Conservation (phyloP, 768 basidiomycete genomes). For the Pulveroboletus sp. region DNA sequence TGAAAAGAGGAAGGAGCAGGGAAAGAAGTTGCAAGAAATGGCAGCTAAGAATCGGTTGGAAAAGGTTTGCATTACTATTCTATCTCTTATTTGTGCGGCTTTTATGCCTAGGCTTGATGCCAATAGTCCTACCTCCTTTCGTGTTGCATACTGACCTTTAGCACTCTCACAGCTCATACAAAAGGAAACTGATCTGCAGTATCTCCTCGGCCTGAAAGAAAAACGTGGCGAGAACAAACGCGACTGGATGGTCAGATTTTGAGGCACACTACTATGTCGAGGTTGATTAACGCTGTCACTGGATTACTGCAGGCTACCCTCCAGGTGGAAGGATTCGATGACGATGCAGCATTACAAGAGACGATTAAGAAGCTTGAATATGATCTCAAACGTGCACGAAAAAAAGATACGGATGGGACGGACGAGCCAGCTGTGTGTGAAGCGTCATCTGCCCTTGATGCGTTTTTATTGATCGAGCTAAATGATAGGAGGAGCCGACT, state of each 20-base stretch:
- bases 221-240: slow-evolving; percentile 54
- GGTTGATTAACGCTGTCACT: background rate
- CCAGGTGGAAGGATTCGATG: slow-evolving; percentile 65
- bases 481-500: slow-evolving; percentile 64
- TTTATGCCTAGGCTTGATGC: too few relatives aligned
- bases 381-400: slow-evolving; percentile 69
- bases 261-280: background rate
- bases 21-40: slow-evolving; percentile 83
- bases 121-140: background rate
- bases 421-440: slow-evolving; percentile 52
- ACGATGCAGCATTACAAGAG: slow-evolving; percentile 74
- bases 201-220: slow-evolving; percentile 61
- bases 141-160: background rate
- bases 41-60: slow-evolving; percentile 81
- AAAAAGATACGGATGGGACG: slow-evolving; percentile 73
- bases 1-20: slow-evolving; percentile 83
- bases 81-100: background rate
- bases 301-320: slow-evolving; percentile 45
- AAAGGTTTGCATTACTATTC: slow-evolving; percentile 49
- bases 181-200: slow-evolving; percentile 72
- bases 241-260: slow-evolving; percentile 64
- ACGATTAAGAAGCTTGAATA: slow-evolving; percentile 82
- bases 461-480: background rate
- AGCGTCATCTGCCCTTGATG: background rate
- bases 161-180: slow-evolving; percentile 48